Base-by-base conservation (phyloP, 495 filamentous ascomycete genomes). In the Thermothielavioides terrestris region DNA sequence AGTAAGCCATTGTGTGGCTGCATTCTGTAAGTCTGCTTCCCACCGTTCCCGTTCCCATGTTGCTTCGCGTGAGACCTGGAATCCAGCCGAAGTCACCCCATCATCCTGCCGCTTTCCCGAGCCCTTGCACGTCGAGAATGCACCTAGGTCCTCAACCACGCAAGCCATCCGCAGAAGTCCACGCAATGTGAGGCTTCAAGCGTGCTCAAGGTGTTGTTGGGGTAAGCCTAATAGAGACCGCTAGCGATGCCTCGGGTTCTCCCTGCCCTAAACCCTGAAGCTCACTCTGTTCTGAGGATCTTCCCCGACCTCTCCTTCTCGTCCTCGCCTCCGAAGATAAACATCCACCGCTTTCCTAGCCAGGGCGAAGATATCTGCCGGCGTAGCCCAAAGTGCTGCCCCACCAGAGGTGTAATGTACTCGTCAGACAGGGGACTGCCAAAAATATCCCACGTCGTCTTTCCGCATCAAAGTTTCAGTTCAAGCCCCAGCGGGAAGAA, bases 371-470 rank as follows among this genome's bases (percentile, higher is more conserved):
- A 91, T 65, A 41, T 85, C 77, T 2, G 62, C 52, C 71, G 69
- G 25, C 52, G 62, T 17, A 92, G 66, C 0, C 66, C 63, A 57
- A 92, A 92, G 59, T 89, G 79, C 62, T 85, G 62, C 3, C 84
- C 80, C 11, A 84, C 83, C 14, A 94, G 77, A 4, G 71, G n/a
- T n/a, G n/a, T n/a, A n/a, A n/a, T 61, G 57, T 90, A 90, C 58
- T 94, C 88, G 53, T 89, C 82, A 11, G 84, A 89, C n/a, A 91
- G 66, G 1, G 77, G 75, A 62, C 84, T 89, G 34, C 79, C 81
- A 49, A 94, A 91, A 32, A 92, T 78, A 2, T n/a, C 88, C 88
- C 18, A 94, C 86, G 66, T 94, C 88, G 65, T 94, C 88, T 1
- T 87, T 94, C 86, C 90, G 53, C n/a, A 17, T 11, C 22, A n/a